Conservation (phyloP, 495 filamentous ascomycete genomes). For the Neurospora sp. region DNA sequence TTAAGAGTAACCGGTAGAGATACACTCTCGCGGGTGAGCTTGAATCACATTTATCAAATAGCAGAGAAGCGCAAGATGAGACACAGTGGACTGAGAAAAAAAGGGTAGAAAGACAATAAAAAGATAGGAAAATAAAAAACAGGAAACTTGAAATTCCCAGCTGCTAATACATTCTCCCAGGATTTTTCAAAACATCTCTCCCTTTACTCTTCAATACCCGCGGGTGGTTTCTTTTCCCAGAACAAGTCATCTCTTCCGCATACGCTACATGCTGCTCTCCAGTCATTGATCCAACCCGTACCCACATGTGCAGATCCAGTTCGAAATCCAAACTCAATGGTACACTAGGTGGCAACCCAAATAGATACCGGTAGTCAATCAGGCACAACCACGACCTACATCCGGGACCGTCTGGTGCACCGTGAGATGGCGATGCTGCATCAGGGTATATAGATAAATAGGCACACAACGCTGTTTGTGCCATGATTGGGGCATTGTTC, state of each 20-base stretch:
- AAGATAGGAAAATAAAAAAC: background rate
- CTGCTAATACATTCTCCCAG: background rate
- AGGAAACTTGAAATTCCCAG: background rate
- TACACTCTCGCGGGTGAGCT: background rate
- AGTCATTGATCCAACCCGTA: background rate
- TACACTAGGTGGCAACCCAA: background rate
- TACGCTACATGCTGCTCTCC: background rate
- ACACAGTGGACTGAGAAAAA: background rate
- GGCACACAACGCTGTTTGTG: background rate
- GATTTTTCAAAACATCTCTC: background rate
- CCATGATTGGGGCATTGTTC: background rate
- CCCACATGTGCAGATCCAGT: background rate
- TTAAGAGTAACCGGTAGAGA: no score
- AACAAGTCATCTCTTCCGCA: background rate
- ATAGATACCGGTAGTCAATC: background rate
- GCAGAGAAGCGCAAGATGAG: background rate
- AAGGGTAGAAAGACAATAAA: background rate
- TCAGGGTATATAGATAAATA: background rate
- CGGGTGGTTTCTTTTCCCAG: background rate
- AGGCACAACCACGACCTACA: background rate
- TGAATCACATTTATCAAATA: background rate
- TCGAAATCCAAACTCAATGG: background rate
- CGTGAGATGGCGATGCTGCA: background rate
- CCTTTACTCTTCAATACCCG: background rate
- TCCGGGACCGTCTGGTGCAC: background rate